Evolutionary conservation across 768 basidiomycete genomes (phyloP), one percentile per base, ranked within the genome.

Genomic region (Ramaria sp.): DNA sequence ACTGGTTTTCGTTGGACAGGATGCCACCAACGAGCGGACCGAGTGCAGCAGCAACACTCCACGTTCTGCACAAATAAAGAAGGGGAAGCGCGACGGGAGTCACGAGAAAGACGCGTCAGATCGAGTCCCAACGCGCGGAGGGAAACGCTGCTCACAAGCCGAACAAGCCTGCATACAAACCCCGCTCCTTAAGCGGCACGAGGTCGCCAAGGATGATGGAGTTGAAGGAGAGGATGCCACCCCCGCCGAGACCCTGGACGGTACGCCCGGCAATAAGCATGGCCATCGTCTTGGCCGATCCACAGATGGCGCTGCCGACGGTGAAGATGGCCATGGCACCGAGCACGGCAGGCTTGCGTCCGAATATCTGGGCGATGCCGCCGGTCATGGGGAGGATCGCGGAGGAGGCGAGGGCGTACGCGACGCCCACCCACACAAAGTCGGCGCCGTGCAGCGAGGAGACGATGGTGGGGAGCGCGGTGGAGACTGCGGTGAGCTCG

Each of bases 241-340:
- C 70, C 9, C 64, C 64, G 13, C 68, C 69, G 37, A 67, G 30
- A 8, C 70, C 70, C 58, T 70, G 69, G 9, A 71, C 55, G 2
- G 63, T 62, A 20, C 74, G 60, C 0, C 68, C 72, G 5, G 65
- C 71, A 44, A 76, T 73, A 1, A 73, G 57, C 67, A 69, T 68
- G 6, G 60, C 55, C 71, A 75, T 73, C 45, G 52, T 69, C 42
- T 68, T 61, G 0, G 72, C 70, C 0, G 69, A 63, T 0, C 71
- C 75, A 15, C 64, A 65, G 1, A 76, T 24, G 0, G 69, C 71
- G 9, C 67, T 68, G 0, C 75, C 74, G 18, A 73, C 25, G 0
- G 70, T 68, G 51, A 73, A 71, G 20, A 66, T 52, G 0, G 62
- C 20, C 24, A 71, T 58, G 28, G 62, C 61, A 1, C 50, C 56